phyloP scores from a whole-genome alignment of 1,284 basidiomycete species.

The Dichomitus squalens region DNA sequence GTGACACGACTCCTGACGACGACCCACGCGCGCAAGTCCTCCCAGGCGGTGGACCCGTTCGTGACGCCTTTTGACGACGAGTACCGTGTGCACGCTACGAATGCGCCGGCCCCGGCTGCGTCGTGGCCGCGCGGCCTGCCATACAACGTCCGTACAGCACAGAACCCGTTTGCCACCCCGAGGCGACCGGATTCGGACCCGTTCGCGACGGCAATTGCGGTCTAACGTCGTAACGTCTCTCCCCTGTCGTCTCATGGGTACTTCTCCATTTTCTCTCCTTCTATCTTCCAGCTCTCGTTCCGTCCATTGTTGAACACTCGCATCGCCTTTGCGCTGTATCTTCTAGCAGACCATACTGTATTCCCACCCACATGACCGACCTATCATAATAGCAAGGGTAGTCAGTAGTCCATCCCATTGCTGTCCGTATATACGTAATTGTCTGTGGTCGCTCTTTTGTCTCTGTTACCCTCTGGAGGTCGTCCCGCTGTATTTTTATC shows the following conservation, averaged over 20 bases:
- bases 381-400: neutral
- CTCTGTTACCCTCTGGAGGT: constrained; percentile 6
- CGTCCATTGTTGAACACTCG: constrained; percentile 1
- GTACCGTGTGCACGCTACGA: constrained; percentile 20
- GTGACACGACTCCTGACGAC: constrained; percentile 50
- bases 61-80: constrained; percentile 80
- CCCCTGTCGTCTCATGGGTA: neutral
- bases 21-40: constrained; percentile 44
- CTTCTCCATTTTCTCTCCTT: neutral
- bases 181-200: constrained; percentile 24
- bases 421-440: constrained; percentile 3
- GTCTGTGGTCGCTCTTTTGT: constrained; percentile 1
- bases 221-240: constrained; percentile 12
- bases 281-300: neutral
- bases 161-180: constrained; percentile 12
- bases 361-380: neutral
- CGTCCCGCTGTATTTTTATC: constrained; percentile 11
- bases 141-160: neutral
- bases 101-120: constrained; percentile 2
- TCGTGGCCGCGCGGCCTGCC: neutral
- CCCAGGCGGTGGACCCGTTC: constrained; percentile 56
- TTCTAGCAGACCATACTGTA: constrained; percentile 6
- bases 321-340: constrained; percentile 10
- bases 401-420: neutral
- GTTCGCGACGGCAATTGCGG: constrained; percentile 27